Conservation (phyloP, 495 filamentous ascomycete species). For the Xylaria nigripes region DNA sequence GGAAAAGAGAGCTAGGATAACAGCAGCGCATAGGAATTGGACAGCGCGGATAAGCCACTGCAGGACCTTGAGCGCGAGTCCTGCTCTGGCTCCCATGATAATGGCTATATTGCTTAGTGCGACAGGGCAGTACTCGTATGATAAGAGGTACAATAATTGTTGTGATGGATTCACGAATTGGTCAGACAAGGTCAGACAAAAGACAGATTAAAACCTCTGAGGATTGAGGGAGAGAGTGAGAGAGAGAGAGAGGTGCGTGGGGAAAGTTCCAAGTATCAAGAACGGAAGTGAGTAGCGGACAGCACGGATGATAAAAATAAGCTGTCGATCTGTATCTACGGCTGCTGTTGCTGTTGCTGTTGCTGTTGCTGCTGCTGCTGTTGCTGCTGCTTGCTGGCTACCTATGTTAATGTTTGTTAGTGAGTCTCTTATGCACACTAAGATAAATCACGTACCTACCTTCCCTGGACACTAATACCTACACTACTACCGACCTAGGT, state of each 20-base stretch:
- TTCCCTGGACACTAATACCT: too few species aligned
- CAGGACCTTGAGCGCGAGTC: slow-evolving; percentile 52
- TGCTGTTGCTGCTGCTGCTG: too few species aligned
- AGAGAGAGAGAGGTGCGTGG: background rate
- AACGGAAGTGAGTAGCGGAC: background rate
- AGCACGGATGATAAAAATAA: background rate
- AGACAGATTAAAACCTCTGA: background rate
- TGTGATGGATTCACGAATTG: background rate
- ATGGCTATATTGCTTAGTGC: background rate
- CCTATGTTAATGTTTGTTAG: too few species aligned
- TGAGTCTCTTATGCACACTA: too few species aligned
- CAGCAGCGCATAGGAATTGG: slow-evolving; percentile 60
- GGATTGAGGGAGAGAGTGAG: background rate
- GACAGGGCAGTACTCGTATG: slow-evolving; percentile 14
- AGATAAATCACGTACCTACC: too few species aligned
- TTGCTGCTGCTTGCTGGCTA: too few species aligned
- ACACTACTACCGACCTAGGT: too few species aligned
- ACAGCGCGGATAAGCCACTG: slow-evolving; percentile 58
- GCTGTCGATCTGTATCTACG: slow-evolving; percentile 18
- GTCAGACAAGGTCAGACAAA: slow-evolving; percentile 1
- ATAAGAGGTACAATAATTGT: background rate
- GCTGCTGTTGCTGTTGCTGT: too few species aligned
- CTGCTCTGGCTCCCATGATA: slow-evolving; percentile 36
- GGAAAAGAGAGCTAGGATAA: slow-evolving; percentile 74
- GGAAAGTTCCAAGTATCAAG: slow-evolving; percentile 8